Base-by-base conservation (phyloP, 257 asterid species). In the Nicotiana attenuata region DNA sequence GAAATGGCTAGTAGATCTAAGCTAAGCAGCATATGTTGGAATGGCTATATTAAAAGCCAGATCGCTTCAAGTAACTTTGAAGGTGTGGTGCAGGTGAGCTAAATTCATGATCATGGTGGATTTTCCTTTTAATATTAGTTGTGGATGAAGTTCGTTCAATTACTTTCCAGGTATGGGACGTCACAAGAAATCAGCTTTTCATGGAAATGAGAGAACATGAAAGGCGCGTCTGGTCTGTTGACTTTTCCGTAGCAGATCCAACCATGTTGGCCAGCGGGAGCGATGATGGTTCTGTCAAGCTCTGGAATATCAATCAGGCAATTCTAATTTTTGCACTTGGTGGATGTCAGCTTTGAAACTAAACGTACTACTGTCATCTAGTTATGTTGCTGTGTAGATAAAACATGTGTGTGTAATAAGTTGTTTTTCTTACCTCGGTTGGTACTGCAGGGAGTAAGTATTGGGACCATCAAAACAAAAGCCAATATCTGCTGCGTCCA, bases 241-340 rank as follows among this genome's bases (percentile, higher is more conserved):
- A 96, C 86, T 96, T 92, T 84, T 96, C 98, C 15, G 90, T 90
- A 73, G 97, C 97, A 83, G 99, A 94, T 82, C 99, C 99, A 45
- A 92, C 98, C 28, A 82, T 94, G 97, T 89, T 96, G 86, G 99
- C 98, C 66, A 96, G 99, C 69, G 98, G 99, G 66, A 93, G 99
- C 65, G 99, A 96, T 76, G 99, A 96, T 88, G 97, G 99, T 80
- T 93, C 97, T 56, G 94, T 94, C 81, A 96, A 94, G 91, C 98
- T 96, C 85, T 96, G 99, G 99, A 96, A 94, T 92, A 94, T 93
- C 92, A 96, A 96, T 96, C 99, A 96, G 99, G 99, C 97, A 96
- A 94, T 91, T 92, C 85, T 94, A 89, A 9, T 80, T 91, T 93
- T 90, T 89, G 97, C 94, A 95, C 97, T 93, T 93, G 93, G 90